Evolutionary conservation across 495 filamentous ascomycete genomes (phyloP).

Genomic region (Parathielavia hyrcaniae): DNA sequence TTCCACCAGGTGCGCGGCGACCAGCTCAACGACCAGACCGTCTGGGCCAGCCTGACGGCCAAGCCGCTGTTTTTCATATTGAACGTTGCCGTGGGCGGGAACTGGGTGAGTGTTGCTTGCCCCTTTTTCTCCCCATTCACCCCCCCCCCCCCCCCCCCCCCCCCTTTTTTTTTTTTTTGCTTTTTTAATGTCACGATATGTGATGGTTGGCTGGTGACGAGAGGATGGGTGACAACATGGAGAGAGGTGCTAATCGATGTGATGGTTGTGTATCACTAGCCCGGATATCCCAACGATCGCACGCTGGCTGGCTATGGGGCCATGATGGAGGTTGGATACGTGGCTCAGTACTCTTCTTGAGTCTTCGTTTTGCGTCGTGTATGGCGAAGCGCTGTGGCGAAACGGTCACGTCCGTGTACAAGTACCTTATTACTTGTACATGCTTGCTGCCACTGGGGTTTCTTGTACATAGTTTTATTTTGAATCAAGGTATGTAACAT

Average conservation of each 20-base stretch:
- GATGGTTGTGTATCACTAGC: slow-evolving; percentile 26
- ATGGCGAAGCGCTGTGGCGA: no score
- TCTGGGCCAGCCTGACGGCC: slow-evolving; percentile 38
- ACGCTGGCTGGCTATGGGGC: slow-evolving; percentile 39
- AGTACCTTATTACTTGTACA: no score
- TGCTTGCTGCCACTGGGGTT: no score
- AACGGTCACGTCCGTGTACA: no score
- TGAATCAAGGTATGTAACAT: no score
- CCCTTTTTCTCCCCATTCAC: no score
- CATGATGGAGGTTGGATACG: slow-evolving; percentile 46
- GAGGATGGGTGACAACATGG: neutral
- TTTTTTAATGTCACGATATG: no score
- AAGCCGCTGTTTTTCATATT: slow-evolving; percentile 42
- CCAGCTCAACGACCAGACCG: slow-evolving; percentile 31
- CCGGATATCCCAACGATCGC: slow-evolving; percentile 35
- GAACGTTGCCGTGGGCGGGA: slow-evolving; percentile 49
- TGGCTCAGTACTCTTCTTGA: slow-evolving; percentile 35
- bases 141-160: no score
- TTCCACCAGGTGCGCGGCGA: slow-evolving; percentile 39
- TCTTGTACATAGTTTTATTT: no score
- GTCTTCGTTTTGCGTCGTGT: neutral
- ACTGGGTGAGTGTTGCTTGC: slow-evolving; percentile 38
- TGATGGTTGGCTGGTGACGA: neutral
- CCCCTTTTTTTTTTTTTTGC: no score
- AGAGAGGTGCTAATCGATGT: slow-evolving; percentile 10